Evolutionary conservation across 2,329 filamentous ascomycete species (phyloP), one percentile per base, ranked within the genome.

Genomic region (Epichloe scottii): DNA sequence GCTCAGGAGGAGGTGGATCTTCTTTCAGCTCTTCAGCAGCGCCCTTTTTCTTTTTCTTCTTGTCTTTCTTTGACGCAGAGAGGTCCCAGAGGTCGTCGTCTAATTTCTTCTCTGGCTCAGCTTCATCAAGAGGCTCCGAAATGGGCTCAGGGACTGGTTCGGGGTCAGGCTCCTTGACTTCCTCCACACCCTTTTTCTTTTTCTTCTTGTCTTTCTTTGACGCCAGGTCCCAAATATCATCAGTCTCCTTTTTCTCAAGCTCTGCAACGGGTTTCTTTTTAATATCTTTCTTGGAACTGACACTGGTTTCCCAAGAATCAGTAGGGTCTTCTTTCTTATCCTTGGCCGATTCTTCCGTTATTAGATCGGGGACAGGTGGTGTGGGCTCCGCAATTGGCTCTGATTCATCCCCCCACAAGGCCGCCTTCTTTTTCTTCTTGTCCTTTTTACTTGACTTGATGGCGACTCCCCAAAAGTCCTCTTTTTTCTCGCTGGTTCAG

Each of bases 181-280:
- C 58, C 54, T 56, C 59, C 23, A 56, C 17, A 30, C 17, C 41
- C 55, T 56, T 49, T 48, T 62, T 58, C 48, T 59, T 57, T 44
- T 64, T 61, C 54, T 65, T 61, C 53, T 59, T n/a, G n/a, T n/a
- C 61, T 48, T 61, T 64, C 51, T 64, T 68, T 8, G 51, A 50
- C 2, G 55, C 38, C 2, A 47, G 53, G 15, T 49, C 63, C 62
- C 64, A 68, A 17, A 58, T 23, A 26, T 48, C 58, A 38, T 65
- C 62, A 2, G 63, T 61, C 26, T 63, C 59, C 44, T 64, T 63
- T 52, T 63, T 64, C 42, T 61, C 58, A 6, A 55, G 55, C 41
- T 61, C 50, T 15, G 15, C 14, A 26, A 30, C 19, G 8, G 34
- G 23, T 1, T 12, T 50, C 51, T 64, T 62, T 37, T 55, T 49